Conservation (phyloP, 2,329 filamentous ascomycete species). For the Talaromyces albobiverticillius region DNA sequence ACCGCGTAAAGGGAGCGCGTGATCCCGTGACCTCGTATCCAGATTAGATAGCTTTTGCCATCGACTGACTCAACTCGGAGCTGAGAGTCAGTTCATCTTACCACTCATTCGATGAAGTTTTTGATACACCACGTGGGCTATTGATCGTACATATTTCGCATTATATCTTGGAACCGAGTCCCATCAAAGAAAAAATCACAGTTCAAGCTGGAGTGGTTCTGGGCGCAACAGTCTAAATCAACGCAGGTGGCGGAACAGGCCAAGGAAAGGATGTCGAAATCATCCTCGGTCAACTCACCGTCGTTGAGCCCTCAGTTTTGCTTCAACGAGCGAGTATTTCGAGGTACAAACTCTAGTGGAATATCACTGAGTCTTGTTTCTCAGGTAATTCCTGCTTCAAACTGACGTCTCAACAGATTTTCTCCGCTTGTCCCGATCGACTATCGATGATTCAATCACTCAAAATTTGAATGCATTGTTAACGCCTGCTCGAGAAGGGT, state of each 20-base stretch:
- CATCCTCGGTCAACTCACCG: slow-evolving; percentile 45
- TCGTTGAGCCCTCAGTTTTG: slow-evolving; percentile 71
- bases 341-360: slow-evolving; percentile 51
- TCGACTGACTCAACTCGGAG: too few species aligned
- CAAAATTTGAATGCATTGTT: slow-evolving; percentile 89
- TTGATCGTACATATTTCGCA: background rate
- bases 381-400: slow-evolving; percentile 6
- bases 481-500: slow-evolving; percentile 67
- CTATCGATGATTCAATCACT: slow-evolving; percentile 88
- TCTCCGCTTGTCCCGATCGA: slow-evolving; percentile 75
- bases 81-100: too few species aligned
- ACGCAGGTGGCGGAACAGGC: slow-evolving; percentile 23
- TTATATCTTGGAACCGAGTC: background rate
- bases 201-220: slow-evolving; percentile 41
- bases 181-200: background rate
- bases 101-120: background rate
- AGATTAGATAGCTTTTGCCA: too few species aligned
- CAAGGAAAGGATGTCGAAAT: slow-evolving; percentile 36
- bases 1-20: slow-evolving; percentile 11
- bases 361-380: background rate
- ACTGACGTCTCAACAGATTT: slow-evolving; percentile 66
- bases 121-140: background rate
- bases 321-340: slow-evolving; percentile 66
- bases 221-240: slow-evolving; percentile 24
- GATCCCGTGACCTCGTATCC: slow-evolving; percentile 10